phyloP scores from a whole-genome alignment of 169 alveolate species.

The Plasmodium falciparum region DNA sequence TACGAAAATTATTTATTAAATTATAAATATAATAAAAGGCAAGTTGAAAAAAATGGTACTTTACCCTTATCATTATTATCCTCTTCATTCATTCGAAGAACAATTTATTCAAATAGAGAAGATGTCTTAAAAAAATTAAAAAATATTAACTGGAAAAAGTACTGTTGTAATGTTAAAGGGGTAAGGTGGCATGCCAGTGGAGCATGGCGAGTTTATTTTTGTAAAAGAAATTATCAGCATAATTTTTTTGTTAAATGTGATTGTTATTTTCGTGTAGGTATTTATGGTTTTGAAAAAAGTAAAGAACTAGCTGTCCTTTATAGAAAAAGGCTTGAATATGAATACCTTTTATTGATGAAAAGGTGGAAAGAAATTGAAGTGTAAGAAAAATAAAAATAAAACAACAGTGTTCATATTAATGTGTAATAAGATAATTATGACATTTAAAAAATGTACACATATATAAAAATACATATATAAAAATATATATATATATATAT shows the following conservation, averaged over 20 bases:
- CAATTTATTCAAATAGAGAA: conserved; percentile 84
- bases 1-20: conserved; percentile 70
- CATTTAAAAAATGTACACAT: background rate
- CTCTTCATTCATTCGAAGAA: conserved; percentile 85
- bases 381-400: conserved; percentile 39
- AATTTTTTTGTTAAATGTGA: conserved; percentile 90
- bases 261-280: conserved; percentile 85
- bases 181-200: conserved; percentile 94
- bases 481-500: background rate
- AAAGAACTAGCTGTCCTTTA: conserved; percentile 88
- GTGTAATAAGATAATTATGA: conserved; percentile 9
- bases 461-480: background rate
- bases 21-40: conserved; percentile 67
- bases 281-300: conserved; percentile 88
- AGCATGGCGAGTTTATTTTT: conserved; percentile 92
- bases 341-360: conserved; percentile 86
- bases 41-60: conserved; percentile 65
- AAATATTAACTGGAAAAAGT: conserved; percentile 88
- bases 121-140: conserved; percentile 86
- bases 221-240: conserved; percentile 85
- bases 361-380: conserved; percentile 86
- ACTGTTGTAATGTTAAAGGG: conserved; percentile 87
- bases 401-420: conserved; percentile 2
- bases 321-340: conserved; percentile 87
- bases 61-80: conserved; percentile 89